Conservation (phyloP, 371 early-diverging fungal species). For the Rhizopus delemar region DNA sequence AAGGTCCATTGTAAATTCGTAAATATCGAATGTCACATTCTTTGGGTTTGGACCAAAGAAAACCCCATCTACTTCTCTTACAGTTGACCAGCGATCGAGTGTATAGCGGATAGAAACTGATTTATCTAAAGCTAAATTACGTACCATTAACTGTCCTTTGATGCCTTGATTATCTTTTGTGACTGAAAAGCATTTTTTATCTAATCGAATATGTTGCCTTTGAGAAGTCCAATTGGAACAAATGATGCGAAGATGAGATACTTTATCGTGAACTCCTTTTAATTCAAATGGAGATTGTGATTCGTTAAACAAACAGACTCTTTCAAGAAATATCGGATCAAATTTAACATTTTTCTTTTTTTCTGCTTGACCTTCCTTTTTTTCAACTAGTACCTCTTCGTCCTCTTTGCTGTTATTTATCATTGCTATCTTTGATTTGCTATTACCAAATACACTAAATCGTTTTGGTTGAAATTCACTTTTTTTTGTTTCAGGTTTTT, state of each 20-base stretch:
- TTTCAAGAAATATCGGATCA: constrained; percentile 54
- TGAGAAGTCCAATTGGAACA: constrained; percentile 21
- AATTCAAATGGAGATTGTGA: constrained; percentile 50
- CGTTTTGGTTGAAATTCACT: constrained; percentile 8
- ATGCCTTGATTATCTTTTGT: constrained; percentile 40
- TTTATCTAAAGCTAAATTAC: constrained; percentile 76
- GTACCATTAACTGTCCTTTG: constrained; percentile 61
- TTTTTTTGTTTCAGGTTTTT: constrained; percentile 2
- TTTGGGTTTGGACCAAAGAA: constrained; percentile 46
- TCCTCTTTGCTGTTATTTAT: constrained; percentile 8
- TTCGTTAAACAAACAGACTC: constrained; percentile 49
- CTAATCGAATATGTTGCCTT: constrained; percentile 23
- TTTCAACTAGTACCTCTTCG: not conserved
- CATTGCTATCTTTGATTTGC: constrained; percentile 12
- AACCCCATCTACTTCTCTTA: constrained; percentile 53
- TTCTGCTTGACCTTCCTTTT: constrained; percentile 4
- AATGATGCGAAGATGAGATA: constrained; percentile 14
- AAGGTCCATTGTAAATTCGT: constrained; percentile 27
- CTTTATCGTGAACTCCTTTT: constrained; percentile 22
- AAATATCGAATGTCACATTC: constrained; percentile 25
- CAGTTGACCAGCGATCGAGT: constrained; percentile 63
- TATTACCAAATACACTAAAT: constrained; percentile 30
- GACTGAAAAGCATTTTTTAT: constrained; percentile 22
- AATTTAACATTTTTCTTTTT: constrained; percentile 49
- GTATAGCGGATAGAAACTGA: constrained; percentile 64